Evolutionary conservation across 2,329 filamentous ascomycete genomes (phyloP), one percentile per base, ranked within the genome.

Genomic region (Neonectria coccinea): DNA sequence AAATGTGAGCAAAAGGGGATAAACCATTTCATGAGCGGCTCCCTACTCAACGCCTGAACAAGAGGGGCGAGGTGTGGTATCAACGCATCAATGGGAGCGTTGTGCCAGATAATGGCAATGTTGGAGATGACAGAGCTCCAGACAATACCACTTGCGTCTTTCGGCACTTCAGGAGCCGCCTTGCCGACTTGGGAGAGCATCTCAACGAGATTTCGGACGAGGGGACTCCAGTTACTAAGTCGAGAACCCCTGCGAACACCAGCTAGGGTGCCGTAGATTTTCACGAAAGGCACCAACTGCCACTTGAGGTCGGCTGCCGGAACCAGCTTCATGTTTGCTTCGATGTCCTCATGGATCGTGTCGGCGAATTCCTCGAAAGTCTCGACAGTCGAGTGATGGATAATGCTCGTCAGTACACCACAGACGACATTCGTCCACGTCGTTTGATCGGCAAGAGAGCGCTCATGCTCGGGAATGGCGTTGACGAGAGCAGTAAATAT

Each of bases 1-100:
- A 96, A 90, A 56, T 92, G 90, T 14, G 91, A 90, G 78, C 93
- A 97, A 78, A 98, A 97, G 0, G 89, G 86, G 47, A 98, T 85
- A 76, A 97, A 98, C 82, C 90, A 91, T 56, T 80, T 80, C 73
- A 90, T 87, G 72, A 94, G 85, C 1, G 85, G 85, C 48, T 91
- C 88, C 56, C 86, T 86, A 4, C 87, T 89, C 52, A 97, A 80
- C 4, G 82, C 81, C 36, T 90, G 88, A 75, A 88, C 86, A 50
- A 97, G 84, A 4, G 87, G 79, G 16, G 87, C 85, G 61, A 94
- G 86, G 41, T 88, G 86, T 1, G 92, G 88, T 45, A 97, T 89
- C 39, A 97, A 81, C 7, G 90, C 86, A 71, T 97, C 92, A 76
- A 97, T 89, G 1, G 94, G 89, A 6, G 93, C 91, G 69, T 89